Percentiles rank a stretch among this genome's conserved stretches.
These are phyloP conservation scores for Ulota crispa DNA, from an alignment of 225 moss, liverwort and hornwort genomes.

Conservation along the genomic window DNA sequence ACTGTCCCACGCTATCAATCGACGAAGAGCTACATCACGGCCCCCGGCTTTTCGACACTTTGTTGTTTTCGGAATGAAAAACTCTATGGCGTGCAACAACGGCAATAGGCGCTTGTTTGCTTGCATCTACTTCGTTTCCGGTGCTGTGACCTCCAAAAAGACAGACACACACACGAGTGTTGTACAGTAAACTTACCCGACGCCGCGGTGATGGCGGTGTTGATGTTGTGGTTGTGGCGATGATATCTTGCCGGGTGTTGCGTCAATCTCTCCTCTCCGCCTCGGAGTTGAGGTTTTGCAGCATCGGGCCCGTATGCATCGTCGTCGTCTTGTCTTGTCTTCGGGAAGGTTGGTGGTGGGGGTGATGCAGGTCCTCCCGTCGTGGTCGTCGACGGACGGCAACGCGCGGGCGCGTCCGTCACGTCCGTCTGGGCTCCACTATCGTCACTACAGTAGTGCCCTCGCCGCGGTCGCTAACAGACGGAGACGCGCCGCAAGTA, in stretches of 20 bases:
- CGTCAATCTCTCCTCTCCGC: conserved; percentile 1
- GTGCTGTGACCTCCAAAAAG: neutral
- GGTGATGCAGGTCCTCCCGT: neutral
- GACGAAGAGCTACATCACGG: conserved; percentile 9
- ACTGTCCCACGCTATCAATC: conserved; percentile 8
- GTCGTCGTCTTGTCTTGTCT: conserved; percentile 21
- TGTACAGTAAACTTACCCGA: conserved; percentile 28
- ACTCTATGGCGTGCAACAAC: neutral
- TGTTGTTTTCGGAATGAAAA: neutral
- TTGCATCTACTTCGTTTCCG: neutral
- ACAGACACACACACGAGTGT: neutral
- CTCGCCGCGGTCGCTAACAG: neutral
- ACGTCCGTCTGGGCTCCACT: neutral
- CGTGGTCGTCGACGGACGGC: neutral
- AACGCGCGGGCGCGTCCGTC: neutral
- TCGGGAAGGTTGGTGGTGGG: neutral
- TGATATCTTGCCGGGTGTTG: conserved; percentile 14
- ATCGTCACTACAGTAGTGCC: neutral
- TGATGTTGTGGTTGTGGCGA: neutral
- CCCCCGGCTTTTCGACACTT: neutral
- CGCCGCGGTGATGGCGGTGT: conserved; percentile 9
- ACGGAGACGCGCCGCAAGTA: neutral
- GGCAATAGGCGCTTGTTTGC: neutral
- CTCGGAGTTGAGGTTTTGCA: conserved; percentile 4
- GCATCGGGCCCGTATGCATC: neutral